Evolutionary conservation across 768 basidiomycete genomes (phyloP).

Genomic region (Lactarius tabidus): DNA sequence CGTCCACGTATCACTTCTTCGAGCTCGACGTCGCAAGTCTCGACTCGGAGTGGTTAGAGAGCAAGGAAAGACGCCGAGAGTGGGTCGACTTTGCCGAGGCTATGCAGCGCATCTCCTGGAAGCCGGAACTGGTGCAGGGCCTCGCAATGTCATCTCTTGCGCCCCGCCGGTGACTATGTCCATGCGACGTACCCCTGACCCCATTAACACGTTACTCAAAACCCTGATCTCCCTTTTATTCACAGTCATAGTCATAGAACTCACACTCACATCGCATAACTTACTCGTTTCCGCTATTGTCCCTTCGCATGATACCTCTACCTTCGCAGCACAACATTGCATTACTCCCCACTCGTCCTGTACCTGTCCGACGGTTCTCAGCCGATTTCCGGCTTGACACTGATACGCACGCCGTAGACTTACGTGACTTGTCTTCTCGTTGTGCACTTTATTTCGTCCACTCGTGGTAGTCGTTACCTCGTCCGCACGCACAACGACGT

Average conservation of each 20-base stretch:
- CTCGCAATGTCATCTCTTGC: conserved; percentile 69
- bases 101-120: conserved; percentile 70
- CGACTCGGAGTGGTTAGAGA: conserved; percentile 79
- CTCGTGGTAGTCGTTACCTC: conserved; percentile 3
- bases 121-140: conserved; percentile 77
- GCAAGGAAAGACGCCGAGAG: conserved; percentile 73
- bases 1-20: conserved; percentile 86
- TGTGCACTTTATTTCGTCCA: conserved; percentile 15
- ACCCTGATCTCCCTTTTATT: neutral
- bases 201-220: conserved; percentile 1
- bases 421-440: conserved; percentile 12
- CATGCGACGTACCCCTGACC: neutral
- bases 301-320: conserved; percentile 24
- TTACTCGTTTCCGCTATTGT: conserved; percentile 24
- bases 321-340: conserved; percentile 15
- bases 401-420: conserved; percentile 7
- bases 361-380: neutral
- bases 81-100: conserved; percentile 90
- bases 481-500: neutral
- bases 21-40: conserved; percentile 78
- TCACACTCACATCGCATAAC: conserved; percentile 21
- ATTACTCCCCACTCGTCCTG: conserved; percentile 12
- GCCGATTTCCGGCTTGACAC: conserved; percentile 3
- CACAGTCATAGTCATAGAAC: conserved; percentile 19
- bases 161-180: conserved; percentile 41